phyloP scores from a whole-genome alignment of 805 yeast species.

The Barnettozyma sp. region DNA sequence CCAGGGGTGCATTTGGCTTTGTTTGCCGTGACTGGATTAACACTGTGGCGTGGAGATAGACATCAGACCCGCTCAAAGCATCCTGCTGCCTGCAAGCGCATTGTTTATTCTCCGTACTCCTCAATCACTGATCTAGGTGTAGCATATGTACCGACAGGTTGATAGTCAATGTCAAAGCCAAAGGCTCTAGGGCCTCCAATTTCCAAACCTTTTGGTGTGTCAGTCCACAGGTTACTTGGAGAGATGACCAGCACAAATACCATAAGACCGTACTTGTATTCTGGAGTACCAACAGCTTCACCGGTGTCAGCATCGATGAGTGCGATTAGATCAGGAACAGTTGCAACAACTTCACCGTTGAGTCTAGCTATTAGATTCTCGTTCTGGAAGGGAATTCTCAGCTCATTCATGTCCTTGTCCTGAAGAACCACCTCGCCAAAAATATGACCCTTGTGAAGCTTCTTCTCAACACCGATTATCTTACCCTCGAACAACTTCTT shows the following conservation, averaged over 20 bases:
- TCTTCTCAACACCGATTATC: slow-evolving; percentile 37
- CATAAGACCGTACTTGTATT: slow-evolving; percentile 37
- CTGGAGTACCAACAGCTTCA: slow-evolving; percentile 43
- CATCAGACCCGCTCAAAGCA: no score
- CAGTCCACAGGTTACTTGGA: slow-evolving; percentile 31
- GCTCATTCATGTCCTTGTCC: slow-evolving; percentile 9
- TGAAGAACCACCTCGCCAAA: slow-evolving; percentile 39
- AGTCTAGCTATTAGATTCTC: slow-evolving; percentile 36
- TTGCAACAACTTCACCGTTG: slow-evolving; percentile 27
- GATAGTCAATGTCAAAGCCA: slow-evolving; percentile 29
- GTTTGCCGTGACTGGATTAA: no score
- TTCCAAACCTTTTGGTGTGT: slow-evolving; percentile 28
- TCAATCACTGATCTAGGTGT: slow-evolving; percentile 35
- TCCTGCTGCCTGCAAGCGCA: background rate
- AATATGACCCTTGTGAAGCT: slow-evolving; percentile 35
- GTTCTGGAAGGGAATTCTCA: slow-evolving; percentile 38
- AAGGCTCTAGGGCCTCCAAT: slow-evolving; percentile 36
- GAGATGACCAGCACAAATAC: slow-evolving; percentile 36
- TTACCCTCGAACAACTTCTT: slow-evolving; percentile 34
- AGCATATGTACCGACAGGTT: slow-evolving; percentile 32
- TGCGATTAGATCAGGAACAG: slow-evolving; percentile 42
- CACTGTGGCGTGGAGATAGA: no score
- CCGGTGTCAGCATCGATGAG: slow-evolving; percentile 37
- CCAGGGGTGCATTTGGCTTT: no score
- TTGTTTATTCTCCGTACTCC: slow-evolving; percentile 19